Evolutionary conservation across 441 rosid genomes (phyloP).

Genomic region (Gossypium trilobum): DNA sequence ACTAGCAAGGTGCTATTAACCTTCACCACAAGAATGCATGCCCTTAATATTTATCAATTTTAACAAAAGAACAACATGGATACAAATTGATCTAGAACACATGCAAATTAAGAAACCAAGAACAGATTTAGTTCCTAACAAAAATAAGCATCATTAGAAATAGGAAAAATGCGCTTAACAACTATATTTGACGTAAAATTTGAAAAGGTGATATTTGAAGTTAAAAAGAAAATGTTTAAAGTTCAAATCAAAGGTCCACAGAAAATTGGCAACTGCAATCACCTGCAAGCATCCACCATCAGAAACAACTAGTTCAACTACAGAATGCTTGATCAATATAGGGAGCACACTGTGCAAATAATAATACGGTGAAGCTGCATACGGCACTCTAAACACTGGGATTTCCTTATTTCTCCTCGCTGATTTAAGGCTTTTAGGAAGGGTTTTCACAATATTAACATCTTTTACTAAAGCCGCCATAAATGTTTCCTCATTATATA

Average conservation of each 20-base stretch:
- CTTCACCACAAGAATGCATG: not conserved
- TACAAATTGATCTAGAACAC: not conserved
- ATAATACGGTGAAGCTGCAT: slow-evolving; percentile 71
- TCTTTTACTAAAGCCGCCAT: slow-evolving; percentile 67
- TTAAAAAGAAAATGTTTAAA: slow-evolving; percentile 1
- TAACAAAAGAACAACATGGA: not conserved
- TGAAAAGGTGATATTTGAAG: slow-evolving; percentile 15
- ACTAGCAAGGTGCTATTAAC: not conserved
- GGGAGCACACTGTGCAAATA: slow-evolving; percentile 85
- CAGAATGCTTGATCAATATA: slow-evolving; percentile 67
- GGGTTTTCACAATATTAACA: slow-evolving; percentile 39
- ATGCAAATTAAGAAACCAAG: not conserved
- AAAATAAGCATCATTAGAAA: not conserved
- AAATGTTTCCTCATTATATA: slow-evolving; percentile 81
- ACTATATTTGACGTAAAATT: not conserved
- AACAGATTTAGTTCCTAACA: not conserved
- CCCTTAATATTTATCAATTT: not conserved
- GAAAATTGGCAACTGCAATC: not conserved
- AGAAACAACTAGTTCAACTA: slow-evolving; percentile 77
- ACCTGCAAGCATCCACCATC: slow-evolving; percentile 95
- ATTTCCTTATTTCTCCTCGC: slow-evolving; percentile 80
- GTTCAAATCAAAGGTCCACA: not conserved
- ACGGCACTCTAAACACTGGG: slow-evolving; percentile 70
- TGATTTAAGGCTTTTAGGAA: slow-evolving; percentile 80
- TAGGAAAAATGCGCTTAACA: not conserved